Conservation (phyloP, 1,284 basidiomycete species). For the Neolentinus lepideus region DNA sequence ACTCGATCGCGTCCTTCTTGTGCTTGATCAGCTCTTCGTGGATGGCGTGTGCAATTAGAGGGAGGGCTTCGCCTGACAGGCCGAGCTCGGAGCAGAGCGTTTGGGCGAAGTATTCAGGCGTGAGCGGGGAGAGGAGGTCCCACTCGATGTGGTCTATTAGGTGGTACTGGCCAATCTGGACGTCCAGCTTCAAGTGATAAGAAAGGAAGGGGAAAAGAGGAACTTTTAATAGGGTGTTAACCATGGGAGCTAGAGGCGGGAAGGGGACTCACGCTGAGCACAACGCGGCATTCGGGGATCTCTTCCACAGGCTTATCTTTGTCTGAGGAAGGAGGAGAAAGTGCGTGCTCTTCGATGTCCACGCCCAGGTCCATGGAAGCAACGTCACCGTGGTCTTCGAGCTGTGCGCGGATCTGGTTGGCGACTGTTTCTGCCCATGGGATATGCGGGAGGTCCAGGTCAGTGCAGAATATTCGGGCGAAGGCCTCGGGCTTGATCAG, state of each 20-base stretch:
- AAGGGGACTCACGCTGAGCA: slow-evolving; percentile 68
- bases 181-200: slow-evolving; percentile 69
- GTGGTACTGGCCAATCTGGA: slow-evolving; percentile 92
- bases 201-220: slow-evolving; percentile 1
- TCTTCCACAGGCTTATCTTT: slow-evolving; percentile 42
- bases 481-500: slow-evolving; percentile 81
- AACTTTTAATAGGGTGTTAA: neutral
- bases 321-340: slow-evolving; percentile 24
- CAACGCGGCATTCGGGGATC: slow-evolving; percentile 81
- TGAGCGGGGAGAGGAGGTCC: slow-evolving; percentile 91
- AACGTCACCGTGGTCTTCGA: slow-evolving; percentile 82
- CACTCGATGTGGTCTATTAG: slow-evolving; percentile 96
- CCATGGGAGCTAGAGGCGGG: neutral
- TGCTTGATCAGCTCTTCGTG: slow-evolving; percentile 94
- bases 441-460: slow-evolving; percentile 70
- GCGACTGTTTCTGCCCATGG: slow-evolving; percentile 76
- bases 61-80: slow-evolving; percentile 80
- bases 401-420: slow-evolving; percentile 82
- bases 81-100: slow-evolving; percentile 85
- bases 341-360: slow-evolving; percentile 13
- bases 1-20: slow-evolving; percentile 91
- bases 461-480: slow-evolving; percentile 80
- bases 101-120: slow-evolving; percentile 81
- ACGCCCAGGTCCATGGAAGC: slow-evolving; percentile 51
- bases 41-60: slow-evolving; percentile 87